Percentiles rank a stretch among this genome's conserved stretches.
phyloP scores from a whole-genome alignment of 192 early-diverging fungal genomes.

The Podila epigama region DNA sequence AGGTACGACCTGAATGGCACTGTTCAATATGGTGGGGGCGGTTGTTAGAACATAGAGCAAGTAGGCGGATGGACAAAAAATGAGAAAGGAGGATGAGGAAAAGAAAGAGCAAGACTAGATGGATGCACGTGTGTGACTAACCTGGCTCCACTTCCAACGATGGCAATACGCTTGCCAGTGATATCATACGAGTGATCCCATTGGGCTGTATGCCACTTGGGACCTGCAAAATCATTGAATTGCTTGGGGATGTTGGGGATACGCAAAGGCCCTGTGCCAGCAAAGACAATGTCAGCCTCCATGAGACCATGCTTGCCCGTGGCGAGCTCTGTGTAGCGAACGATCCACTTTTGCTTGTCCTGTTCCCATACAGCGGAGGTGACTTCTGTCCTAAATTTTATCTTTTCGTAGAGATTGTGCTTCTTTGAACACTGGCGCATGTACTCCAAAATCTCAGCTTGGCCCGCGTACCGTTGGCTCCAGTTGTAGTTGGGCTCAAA shows the following conservation, averaged over 20 bases:
- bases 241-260: conserved; percentile 57
- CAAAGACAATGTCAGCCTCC: conserved; percentile 47
- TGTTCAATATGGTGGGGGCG: no score
- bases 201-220: conserved; percentile 58
- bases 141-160: conserved; percentile 60
- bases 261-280: conserved; percentile 57
- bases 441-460: conserved; percentile 56
- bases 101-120: background rate
- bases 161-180: conserved; percentile 53
- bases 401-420: conserved; percentile 49
- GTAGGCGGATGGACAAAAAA: no score
- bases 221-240: conserved; percentile 59
- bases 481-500: conserved; percentile 57
- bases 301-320: conserved; percentile 20
- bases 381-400: conserved; percentile 54
- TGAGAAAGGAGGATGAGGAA: no score
- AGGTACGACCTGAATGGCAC: conserved; percentile 59
- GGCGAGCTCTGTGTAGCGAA: conserved; percentile 31
- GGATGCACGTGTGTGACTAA: conserved; percentile 6
- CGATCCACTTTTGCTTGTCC: conserved; percentile 42
- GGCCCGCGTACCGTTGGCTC: conserved; percentile 42
- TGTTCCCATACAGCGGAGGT: conserved; percentile 39
- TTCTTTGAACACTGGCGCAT: conserved; percentile 46
- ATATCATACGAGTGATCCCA: conserved; percentile 60
- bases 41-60: no score